Percentiles rank a stretch among this genome's conserved stretches.
Evolutionary conservation across 257 asterid species (phyloP).

Genomic region (Solanum arcanum): DNA sequence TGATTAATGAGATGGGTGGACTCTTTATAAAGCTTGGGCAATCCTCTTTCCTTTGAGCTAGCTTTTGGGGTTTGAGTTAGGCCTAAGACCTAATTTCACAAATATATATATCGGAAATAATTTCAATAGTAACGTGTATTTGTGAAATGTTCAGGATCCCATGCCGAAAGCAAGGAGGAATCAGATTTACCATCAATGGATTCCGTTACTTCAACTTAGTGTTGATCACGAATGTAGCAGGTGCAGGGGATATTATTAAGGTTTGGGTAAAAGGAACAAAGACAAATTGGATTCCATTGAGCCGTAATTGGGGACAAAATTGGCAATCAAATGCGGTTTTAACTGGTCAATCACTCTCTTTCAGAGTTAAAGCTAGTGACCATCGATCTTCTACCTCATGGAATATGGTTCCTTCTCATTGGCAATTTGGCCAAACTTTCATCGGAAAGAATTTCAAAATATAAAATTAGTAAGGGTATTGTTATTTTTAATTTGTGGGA

Average conservation of each 20-base stretch:
- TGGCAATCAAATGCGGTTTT: slow-evolving; percentile 12
- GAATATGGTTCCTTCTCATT: slow-evolving; percentile 16
- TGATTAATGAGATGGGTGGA: no score
- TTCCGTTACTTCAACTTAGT: slow-evolving; percentile 20
- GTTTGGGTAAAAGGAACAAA: slow-evolving; percentile 19
- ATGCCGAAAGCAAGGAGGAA: slow-evolving; percentile 19
- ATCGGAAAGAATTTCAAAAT: slow-evolving; percentile 14
- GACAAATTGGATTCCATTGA: slow-evolving; percentile 16
- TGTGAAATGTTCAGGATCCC: slow-evolving; percentile 4
- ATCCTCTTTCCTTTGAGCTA: no score
- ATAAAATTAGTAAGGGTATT: neutral
- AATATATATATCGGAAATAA: no score
- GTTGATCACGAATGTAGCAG: slow-evolving; percentile 15
- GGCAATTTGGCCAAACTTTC: slow-evolving; percentile 30
- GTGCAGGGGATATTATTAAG: slow-evolving; percentile 13
- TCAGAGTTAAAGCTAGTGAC: slow-evolving; percentile 18
- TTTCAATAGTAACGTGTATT: neutral
- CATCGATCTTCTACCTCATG: slow-evolving; percentile 21
- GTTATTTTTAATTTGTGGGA: neutral
- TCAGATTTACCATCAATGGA: slow-evolving; percentile 19
- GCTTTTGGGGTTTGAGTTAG: no score
- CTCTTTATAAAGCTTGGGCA: no score
- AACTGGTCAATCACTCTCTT: slow-evolving; percentile 16
- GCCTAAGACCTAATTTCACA: no score
- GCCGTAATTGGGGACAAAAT: slow-evolving; percentile 25